A percentile compares a stretch with the other conserved stretches of the same genome.
These are phyloP conservation scores for Mycena galopus DNA, from an alignment of 768 basidiomycete species.

Conservation along the genomic window DNA sequence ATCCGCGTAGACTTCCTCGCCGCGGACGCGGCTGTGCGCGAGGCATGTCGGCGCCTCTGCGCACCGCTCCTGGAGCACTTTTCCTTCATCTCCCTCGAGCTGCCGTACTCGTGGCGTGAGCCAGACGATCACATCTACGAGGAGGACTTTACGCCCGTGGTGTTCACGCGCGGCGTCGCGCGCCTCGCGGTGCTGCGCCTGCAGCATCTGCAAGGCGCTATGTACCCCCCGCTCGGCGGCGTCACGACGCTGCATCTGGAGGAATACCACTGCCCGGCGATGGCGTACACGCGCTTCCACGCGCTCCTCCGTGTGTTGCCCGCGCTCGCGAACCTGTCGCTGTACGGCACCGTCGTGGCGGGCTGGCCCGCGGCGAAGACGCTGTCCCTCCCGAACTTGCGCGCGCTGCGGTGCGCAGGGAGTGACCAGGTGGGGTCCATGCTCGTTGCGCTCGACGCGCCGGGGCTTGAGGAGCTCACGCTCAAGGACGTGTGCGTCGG, in stretches of 20 bases:
- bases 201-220: slow-evolving; percentile 30
- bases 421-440: background rate
- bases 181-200: slow-evolving; percentile 47
- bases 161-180: slow-evolving; percentile 47
- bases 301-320: slow-evolving; percentile 48
- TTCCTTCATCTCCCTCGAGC: slow-evolving; percentile 27
- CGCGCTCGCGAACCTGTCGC: slow-evolving; percentile 49
- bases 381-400: slow-evolving; percentile 21
- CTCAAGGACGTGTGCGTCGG: slow-evolving; percentile 16
- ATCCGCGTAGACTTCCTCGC: slow-evolving; percentile 26
- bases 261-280: slow-evolving; percentile 42
- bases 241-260: slow-evolving; percentile 52
- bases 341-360: slow-evolving; percentile 43
- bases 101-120: background rate
- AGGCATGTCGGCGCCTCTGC: background rate
- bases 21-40: slow-evolving; percentile 12
- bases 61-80: slow-evolving; percentile 27
- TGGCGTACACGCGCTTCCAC: slow-evolving; percentile 39
- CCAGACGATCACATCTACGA: background rate
- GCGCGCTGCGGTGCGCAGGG: slow-evolving; percentile 21
- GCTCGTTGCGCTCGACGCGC: slow-evolving; percentile 16
- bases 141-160: background rate
- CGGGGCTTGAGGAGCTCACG: slow-evolving; percentile 3
- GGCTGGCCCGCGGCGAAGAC: background rate
- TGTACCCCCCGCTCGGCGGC: slow-evolving; percentile 31